Evolutionary conservation across 2,329 filamentous ascomycete species (phyloP), one percentile per base, ranked within the genome.

Genomic region (Penicillium hesseltinei): DNA sequence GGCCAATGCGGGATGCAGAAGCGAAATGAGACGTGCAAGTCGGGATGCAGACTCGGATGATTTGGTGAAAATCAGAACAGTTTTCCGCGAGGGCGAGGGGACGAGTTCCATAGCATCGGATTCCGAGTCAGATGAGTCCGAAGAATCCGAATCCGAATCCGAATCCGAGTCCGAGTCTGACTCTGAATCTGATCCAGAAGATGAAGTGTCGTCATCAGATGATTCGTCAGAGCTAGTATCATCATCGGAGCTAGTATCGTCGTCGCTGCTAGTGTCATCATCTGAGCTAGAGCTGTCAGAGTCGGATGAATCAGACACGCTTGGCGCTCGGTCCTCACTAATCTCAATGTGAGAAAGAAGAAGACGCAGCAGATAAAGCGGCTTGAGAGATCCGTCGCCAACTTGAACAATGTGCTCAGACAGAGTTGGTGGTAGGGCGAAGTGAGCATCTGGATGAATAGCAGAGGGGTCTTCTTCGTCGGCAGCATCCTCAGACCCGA

Each of bases 11-110:
- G 87, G 86, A 19, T 84, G 80, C 23, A 96, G 80, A 1, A 92
- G 78, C 2, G 80, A 77, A 11, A 97, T 80, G 0, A 97, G 85
- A 21, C 91, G 88, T 1, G 89, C 87, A n/a, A 97, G 83, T 57
- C 94, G 89, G n/a, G 90, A 82, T 1, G 93, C 91, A 19, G 88
- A 86, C 72, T 96, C 92, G 71, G 93, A 96, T 56, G 90, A 95
- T 66, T 91, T 91, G 46, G 92, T 92, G 72, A 97, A 97, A 63
- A 97, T 86, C 36, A 97, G 81, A 11, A 88, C 85, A 5, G 75
- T 79, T 17, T 71, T 71, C 21, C 63, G 60, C 36, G 58, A 31
- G 5, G 65, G 48, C 78, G 72, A 64, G 61, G 75, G 70, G 13
- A 52, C 47, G 44, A 55, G 38, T 5, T 57, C 48, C 33, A 60